Evolutionary conservation across 495 filamentous ascomycete genomes (phyloP), one percentile per base, ranked within the genome.

Genomic region (Margaritispora aquatica): DNA sequence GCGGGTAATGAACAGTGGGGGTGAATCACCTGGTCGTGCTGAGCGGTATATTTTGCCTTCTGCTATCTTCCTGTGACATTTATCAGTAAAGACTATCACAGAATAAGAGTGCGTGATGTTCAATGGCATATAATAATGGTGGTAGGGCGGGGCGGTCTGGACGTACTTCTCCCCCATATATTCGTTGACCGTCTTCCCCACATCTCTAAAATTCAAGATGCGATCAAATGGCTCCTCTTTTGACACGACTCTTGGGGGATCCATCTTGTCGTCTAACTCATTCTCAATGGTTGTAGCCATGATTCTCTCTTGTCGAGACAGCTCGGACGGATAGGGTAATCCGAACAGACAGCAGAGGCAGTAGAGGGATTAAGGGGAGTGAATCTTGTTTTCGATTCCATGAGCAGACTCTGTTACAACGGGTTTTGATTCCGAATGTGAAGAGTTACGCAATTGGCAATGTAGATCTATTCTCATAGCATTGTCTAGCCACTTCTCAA

Each of bases 191-290:
- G 83, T 84, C 55, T 77, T 73, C n/a, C 85, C 90, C 56, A 94
- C 86, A 78, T 95, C 90, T 34, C 91, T 84, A 71, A 95, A 92
- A 68, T 95, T 94, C 69, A 88, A 75, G 60, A 93, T 82, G 41
- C 77, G 84, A 53, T 87, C 77, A 60, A 92, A 85, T 0, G 67
- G 47, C 47, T 50, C 26, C 9, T 23, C 47, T 11, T 50, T 50
- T 4, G 20, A 5, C 21, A 24, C 9, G 2, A 11, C 47, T 50
- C 26, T 19, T 7, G 20, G 47, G 11, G 26, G 47, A 50, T 23
- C 8, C 17, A 8, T 23, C 21, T 50, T 50, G 47, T 24, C 24
- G 21, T 50, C 24, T 44, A n/a, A 17, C 19, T 44, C 38, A 44
- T 44, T 17, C 15, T 44, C 38, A 8, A 44, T 44, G 7, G 15